These are phyloP conservation scores for Antitrichia curtipendula DNA, from an alignment of 225 moss, liverwort and hornwort genomes.

Conservation along the genomic window DNA sequence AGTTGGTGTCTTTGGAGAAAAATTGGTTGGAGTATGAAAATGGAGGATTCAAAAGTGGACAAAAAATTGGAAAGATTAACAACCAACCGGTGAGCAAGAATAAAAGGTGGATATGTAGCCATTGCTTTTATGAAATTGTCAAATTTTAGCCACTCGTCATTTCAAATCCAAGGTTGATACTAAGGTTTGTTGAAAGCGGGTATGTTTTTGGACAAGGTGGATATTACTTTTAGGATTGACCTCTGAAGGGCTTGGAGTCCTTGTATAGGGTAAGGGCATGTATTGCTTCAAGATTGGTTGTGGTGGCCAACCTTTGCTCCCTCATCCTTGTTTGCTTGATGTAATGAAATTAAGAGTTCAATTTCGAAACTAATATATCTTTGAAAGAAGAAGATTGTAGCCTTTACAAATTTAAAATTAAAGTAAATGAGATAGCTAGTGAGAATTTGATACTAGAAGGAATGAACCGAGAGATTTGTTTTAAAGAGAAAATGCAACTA, in stretches of 20 bases:
- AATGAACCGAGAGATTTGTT: neutral
- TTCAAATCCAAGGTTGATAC: neutral
- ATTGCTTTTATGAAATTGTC: neutral
- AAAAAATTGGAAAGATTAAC: too few relatives aligned
- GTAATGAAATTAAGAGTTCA: neutral
- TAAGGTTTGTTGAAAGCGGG: neutral
- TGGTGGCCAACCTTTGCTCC: fast-evolving
- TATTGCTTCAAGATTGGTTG: neutral
- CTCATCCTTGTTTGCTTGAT: fast-evolving
- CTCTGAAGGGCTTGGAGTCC: fast-evolving
- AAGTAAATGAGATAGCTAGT: neutral
- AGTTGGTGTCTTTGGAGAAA: neutral
- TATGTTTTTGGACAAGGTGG: neutral
- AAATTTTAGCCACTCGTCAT: neutral
- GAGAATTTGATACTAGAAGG: too few relatives aligned
- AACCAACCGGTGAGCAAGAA: too few relatives aligned
- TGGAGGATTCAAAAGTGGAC: fast-evolving
- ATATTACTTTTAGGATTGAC: neutral
- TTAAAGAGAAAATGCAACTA: fast-evolving
- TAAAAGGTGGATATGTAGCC: neutral
- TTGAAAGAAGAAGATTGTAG: neutral
- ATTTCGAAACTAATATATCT: fast-evolving
- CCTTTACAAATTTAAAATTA: neutral
- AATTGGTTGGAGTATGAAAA: neutral
- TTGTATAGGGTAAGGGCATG: fast-evolving